These are phyloP conservation scores for Metrosideros polymorpha DNA, from an alignment of 441 rosid genomes.

Conservation along the genomic window DNA sequence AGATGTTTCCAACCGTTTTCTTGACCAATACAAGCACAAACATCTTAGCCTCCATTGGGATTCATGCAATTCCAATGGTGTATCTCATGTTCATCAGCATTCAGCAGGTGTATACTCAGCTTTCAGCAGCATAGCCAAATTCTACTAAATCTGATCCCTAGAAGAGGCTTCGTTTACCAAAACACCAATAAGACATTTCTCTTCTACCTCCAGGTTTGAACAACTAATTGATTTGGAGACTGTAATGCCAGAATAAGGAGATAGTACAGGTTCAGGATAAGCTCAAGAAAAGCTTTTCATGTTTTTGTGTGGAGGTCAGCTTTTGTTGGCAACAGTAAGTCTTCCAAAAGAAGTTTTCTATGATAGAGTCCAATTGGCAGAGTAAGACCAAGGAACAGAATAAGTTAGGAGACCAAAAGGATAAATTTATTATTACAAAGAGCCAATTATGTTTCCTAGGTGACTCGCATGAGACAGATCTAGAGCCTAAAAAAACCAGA, in stretches of 20 bases:
- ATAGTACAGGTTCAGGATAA: not conserved
- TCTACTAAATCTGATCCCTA: not conserved
- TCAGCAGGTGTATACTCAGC: not conserved
- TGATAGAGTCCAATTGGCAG: not conserved
- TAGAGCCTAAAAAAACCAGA: not conserved
- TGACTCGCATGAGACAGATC: not conserved
- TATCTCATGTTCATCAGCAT: not conserved
- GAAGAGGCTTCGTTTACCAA: not conserved
- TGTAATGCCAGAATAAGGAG: not conserved
- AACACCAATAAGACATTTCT: not conserved
- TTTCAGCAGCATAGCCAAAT: not conserved
- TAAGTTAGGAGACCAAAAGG: not conserved
- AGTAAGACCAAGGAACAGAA: not conserved
- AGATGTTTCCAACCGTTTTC: not conserved
- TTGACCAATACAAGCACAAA: not conserved
- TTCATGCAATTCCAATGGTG: not conserved
- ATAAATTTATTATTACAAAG: not conserved
- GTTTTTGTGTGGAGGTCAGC: not conserved
- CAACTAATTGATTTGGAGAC: not conserved
- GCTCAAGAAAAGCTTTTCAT: not conserved
- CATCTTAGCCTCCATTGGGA: not conserved
- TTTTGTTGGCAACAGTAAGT: not conserved
- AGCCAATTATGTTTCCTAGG: not conserved
- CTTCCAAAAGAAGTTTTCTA: not conserved
- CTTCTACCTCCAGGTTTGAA: not conserved